phyloP scores from a whole-genome alignment of 495 filamentous ascomycete species.

The Polyplosphaeria fusca region DNA sequence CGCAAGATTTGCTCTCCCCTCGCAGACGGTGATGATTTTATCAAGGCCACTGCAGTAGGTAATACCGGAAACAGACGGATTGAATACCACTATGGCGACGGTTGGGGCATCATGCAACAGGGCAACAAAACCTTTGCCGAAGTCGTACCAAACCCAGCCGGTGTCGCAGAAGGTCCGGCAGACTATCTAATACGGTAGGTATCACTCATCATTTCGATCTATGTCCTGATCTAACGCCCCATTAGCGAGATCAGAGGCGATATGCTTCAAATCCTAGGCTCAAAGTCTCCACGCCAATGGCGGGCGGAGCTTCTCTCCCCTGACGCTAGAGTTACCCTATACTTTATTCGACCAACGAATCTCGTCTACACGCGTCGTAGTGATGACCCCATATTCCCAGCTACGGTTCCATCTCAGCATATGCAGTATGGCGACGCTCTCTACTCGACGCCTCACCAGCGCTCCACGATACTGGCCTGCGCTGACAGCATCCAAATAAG shows the following conservation, averaged over 20 bases:
- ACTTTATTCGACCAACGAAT: slow-evolving; percentile 15
- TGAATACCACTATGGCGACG: slow-evolving; percentile 11
- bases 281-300: slow-evolving; percentile 6
- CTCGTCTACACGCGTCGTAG: slow-evolving; percentile 1
- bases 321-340: slow-evolving; percentile 6
- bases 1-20: slow-evolving; percentile 2
- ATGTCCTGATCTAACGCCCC: not conserved
- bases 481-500: slow-evolving; percentile 14
- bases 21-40: not conserved
- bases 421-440: slow-evolving; percentile 10
- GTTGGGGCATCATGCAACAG: slow-evolving; percentile 5
- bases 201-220: not conserved
- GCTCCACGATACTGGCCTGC: slow-evolving; percentile 16
- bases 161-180: not conserved
- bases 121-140: slow-evolving; percentile 5
- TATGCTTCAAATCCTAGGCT: not conserved
- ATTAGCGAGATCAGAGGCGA: slow-evolving; percentile 5
- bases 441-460: slow-evolving; percentile 9
- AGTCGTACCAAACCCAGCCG: not conserved
- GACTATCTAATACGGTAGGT: slow-evolving; percentile 2
- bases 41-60: not conserved
- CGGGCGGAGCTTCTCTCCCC: slow-evolving; percentile 5
- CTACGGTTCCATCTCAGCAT: not conserved
- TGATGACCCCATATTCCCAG: slow-evolving; percentile 20
- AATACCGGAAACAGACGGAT: not conserved